Conservation (phyloP, 768 basidiomycete genomes). For the Termitomyces sp. region DNA sequence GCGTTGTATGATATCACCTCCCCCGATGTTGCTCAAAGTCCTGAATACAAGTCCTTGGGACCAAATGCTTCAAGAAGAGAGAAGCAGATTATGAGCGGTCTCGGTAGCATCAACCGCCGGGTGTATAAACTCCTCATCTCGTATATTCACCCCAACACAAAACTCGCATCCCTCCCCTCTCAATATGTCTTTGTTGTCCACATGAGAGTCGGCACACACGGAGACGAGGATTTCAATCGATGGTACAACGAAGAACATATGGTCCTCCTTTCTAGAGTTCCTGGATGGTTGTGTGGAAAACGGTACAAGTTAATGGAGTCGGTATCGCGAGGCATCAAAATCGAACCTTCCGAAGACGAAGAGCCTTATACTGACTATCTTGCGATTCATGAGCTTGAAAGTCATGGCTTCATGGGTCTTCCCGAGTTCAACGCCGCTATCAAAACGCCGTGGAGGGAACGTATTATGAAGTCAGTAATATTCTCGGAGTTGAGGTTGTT, state of each 20-base stretch:
- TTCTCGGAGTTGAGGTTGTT: conserved; percentile 7
- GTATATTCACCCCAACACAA: conserved; percentile 11
- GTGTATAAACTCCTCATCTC: conserved; percentile 17
- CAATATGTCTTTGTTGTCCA: conserved; percentile 18
- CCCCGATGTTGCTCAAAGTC: conserved; percentile 16
- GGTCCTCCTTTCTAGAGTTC: conserved; percentile 18
- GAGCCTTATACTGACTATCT: conserved; percentile 9
- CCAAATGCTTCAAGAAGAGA: conserved; percentile 21
- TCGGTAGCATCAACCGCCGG: conserved; percentile 21
- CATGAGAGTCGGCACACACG: conserved; percentile 13
- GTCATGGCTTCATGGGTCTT: conserved; percentile 8
- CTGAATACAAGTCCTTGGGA: conserved; percentile 19
- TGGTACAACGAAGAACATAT: conserved; percentile 30
- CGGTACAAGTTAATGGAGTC: conserved; percentile 19
- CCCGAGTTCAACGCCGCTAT: conserved; percentile 11
- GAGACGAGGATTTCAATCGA: conserved; percentile 24
- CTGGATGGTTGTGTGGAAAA: conserved; percentile 24
- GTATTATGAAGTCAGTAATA: conserved; percentile 1
- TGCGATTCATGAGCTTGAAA: conserved; percentile 10
- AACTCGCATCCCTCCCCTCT: conserved; percentile 10
- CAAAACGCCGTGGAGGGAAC: conserved; percentile 9
- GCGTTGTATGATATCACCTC: conserved; percentile 25
- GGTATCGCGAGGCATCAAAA: conserved; percentile 7
- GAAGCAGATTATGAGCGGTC: conserved; percentile 16
- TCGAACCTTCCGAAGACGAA: conserved; percentile 2